Conservation (phyloP, 805 yeast species). For the Starmerella khaoyaiensis region DNA sequence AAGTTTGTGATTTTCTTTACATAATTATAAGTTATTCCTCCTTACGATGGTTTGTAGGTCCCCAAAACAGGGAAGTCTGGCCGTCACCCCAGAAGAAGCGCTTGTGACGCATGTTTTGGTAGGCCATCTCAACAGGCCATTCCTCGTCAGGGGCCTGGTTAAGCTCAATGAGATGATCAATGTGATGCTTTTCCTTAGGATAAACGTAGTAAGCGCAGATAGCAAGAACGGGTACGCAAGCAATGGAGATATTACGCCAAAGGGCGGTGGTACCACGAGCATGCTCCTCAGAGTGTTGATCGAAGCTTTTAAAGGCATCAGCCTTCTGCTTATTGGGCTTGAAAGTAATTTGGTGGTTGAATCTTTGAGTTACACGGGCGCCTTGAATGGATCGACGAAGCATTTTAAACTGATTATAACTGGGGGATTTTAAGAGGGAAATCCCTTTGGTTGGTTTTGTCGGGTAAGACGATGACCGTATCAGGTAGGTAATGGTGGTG, state of each 20-base stretch:
- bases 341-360: conserved; percentile 21
- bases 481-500: too few species aligned
- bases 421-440: conserved; percentile 3
- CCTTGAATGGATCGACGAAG: conserved; percentile 15
- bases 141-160: conserved; percentile 65
- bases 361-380: conserved; percentile 17
- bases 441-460: conserved; percentile 2
- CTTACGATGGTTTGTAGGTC: conserved; percentile 75
- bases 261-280: conserved; percentile 59
- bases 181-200: conserved; percentile 75
- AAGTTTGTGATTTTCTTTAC: not conserved
- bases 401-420: conserved; percentile 14
- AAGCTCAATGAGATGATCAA: conserved; percentile 56
- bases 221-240: conserved; percentile 72
- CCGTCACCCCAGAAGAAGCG: conserved; percentile 99
- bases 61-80: conserved; percentile 95
- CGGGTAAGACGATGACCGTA: too few species aligned
- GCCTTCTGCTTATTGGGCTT: conserved; percentile 47
- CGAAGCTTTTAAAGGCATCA: conserved; percentile 48
- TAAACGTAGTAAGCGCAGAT: conserved; percentile 69
- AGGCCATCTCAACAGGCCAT: conserved; percentile 84
- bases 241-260: conserved; percentile 78
- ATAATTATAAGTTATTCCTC: conserved; percentile 7
- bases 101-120: conserved; percentile 77
- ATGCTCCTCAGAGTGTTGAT: conserved; percentile 62